Evolutionary conservation across 306 rosid genomes (phyloP), one percentile per base, ranked within the genome.

Genomic region (Lagenaria siceraria): DNA sequence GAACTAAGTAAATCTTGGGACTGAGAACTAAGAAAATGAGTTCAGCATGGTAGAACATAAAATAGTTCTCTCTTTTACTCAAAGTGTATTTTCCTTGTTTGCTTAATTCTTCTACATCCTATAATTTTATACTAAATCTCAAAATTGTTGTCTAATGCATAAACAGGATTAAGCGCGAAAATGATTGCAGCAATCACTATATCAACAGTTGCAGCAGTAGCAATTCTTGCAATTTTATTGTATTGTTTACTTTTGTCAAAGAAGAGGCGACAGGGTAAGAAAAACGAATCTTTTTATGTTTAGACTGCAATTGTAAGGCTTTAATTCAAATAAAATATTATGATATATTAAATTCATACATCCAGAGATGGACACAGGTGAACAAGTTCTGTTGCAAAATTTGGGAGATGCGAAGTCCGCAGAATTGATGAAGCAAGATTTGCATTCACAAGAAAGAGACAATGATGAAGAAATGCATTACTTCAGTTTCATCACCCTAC

Each of bases 401-500:
- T 33, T 73, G 59, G 77, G 51, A 46, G 22, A 8, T 70, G 74
- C 43, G 1, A 72, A 72, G 24, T 27, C 76, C 10, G 40, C 76
- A 48, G 60, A 72, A 72, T 72, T 1, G 36, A 21, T 33, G 82
- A 61, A 25, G 68, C 68, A 72, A 61, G 74, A 72, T 72, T 63
- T n/a, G 78, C 42, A 54, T 55, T 56, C 46, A 29, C 31, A 36
- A 51, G 77, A 79, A 73, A 74, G 80, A n/a, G 78, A 79, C 77
- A 74, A 77, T 43, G 64, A 74, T 43, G 88, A 59, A 54, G 86
- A 80, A 63, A 68, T 81, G 78, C 82, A 86, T 8, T 77, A 63
- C 76, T 86, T 72, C 76, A 72, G 76, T 19, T 72, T 72, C 76
- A 72, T 25, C 35, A 72, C 76, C 27, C 59, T 72, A 27, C 60